phyloP scores from a whole-genome alignment of 176 grass and related monocot genomes.

The Coix lacrymajobi region DNA sequence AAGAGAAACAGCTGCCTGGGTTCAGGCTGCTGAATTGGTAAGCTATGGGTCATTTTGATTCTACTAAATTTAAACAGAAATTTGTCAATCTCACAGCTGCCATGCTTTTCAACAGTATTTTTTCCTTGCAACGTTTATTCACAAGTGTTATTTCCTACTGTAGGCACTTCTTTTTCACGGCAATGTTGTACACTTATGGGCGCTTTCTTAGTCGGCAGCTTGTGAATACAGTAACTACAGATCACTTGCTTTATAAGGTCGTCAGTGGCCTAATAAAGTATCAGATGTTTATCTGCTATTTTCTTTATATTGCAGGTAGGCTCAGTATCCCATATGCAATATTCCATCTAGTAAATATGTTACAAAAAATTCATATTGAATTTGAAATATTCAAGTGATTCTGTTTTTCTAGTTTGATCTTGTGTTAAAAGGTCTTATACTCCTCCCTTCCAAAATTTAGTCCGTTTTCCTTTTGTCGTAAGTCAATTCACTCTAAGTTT shows the following conservation, averaged over 20 bases:
- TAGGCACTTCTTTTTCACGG: slow-evolving; percentile 99
- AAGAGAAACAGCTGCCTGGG: slow-evolving; percentile 87
- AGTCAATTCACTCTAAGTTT: not conserved
- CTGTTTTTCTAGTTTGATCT: not conserved
- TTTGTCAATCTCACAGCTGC: not conserved
- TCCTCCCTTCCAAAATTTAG: not conserved
- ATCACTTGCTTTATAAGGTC: slow-evolving; percentile 85
- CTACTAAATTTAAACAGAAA: not conserved
- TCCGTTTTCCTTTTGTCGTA: not conserved
- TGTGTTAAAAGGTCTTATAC: not conserved
- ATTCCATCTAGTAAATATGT: not conserved
- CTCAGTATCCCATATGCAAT: slow-evolving; percentile 29
- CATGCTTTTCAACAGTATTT: not conserved
- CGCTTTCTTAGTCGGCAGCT: slow-evolving; percentile 95
- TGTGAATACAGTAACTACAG: slow-evolving; percentile 88
- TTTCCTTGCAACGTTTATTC: not conserved
- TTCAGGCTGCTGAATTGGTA: slow-evolving; percentile 98
- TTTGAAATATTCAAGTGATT: not conserved
- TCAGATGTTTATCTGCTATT: slow-evolving; percentile 99
- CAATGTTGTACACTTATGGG: slow-evolving; percentile 94
- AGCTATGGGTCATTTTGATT: not conserved
- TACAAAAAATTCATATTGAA: slow-evolving; percentile 1
- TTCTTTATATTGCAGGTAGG: slow-evolving; percentile 96
- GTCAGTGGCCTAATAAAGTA: slow-evolving; percentile 92
- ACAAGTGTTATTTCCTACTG: slow-evolving; percentile 11